phyloP scores from a whole-genome alignment of 441 rosid genomes.

The Macaranga tanarius region DNA sequence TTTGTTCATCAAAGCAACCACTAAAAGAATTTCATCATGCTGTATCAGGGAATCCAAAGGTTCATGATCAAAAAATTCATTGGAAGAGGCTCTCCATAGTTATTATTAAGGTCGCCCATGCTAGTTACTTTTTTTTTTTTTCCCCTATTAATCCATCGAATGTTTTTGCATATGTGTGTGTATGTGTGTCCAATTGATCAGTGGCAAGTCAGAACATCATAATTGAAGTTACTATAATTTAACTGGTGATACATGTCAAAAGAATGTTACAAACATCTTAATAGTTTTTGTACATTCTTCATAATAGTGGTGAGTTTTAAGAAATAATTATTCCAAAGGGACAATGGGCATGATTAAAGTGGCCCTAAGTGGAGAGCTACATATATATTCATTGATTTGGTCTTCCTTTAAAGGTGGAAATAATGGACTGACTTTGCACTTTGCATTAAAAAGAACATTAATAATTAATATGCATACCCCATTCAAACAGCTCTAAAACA shows the following conservation, averaged over 20 bases:
- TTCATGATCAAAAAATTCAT: slow-evolving; percentile 14
- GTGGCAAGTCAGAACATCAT: background rate
- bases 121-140: background rate
- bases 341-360: slow-evolving; percentile 19
- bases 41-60: slow-evolving; percentile 24
- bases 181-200: too few relatives aligned
- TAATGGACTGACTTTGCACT: slow-evolving; percentile 11
- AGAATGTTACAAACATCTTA: slow-evolving; percentile 15
- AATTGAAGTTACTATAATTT: slow-evolving; percentile 3
- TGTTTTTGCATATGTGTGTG: too few relatives aligned
- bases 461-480: background rate
- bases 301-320: slow-evolving; percentile 12
- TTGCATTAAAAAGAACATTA: slow-evolving; percentile 5
- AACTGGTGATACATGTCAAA: slow-evolving; percentile 8
- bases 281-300: slow-evolving; percentile 19
- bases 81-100: background rate
- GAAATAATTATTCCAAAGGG: slow-evolving; percentile 14
- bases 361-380: slow-evolving; percentile 10
- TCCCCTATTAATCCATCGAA: too few relatives aligned
- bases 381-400: background rate
- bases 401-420: slow-evolving; percentile 11
- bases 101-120: background rate
- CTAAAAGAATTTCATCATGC: slow-evolving; percentile 10
- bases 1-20: background rate
- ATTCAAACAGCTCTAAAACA: background rate